These are phyloP conservation scores for Parastagonospora nodorum DNA, from an alignment of 2,329 filamentous ascomycete species.

Conservation along the genomic window DNA sequence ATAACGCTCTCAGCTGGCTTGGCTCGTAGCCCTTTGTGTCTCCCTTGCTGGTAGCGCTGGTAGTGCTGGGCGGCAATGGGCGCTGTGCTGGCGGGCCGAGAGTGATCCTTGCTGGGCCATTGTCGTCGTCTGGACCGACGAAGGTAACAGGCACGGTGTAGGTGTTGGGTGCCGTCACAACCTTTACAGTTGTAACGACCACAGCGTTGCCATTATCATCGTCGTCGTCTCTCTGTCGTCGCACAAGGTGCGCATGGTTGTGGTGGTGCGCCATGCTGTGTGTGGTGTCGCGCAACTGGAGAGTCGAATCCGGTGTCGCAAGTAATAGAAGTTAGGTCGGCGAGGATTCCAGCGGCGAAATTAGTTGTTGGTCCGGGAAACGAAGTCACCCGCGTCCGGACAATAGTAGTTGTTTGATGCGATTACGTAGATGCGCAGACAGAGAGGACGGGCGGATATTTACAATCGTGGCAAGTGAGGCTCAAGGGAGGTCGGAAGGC, in stretches of 20 bases:
- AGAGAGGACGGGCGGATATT: constrained; percentile 22
- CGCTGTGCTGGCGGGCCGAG: constrained; percentile 27
- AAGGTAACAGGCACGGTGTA: constrained; percentile 53
- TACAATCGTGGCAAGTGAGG: constrained; percentile 21
- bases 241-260: constrained; percentile 33
- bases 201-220: constrained; percentile 18
- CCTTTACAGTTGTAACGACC: constrained; percentile 53
- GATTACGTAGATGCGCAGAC: constrained; percentile 32
- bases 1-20: constrained; percentile 21
- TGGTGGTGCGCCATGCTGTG: constrained; percentile 31
- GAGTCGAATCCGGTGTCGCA: background rate
- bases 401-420: constrained; percentile 4
- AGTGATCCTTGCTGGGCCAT: constrained; percentile 10
- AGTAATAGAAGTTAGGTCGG: background rate
- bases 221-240: constrained; percentile 30
- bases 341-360: background rate
- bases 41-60: constrained; percentile 15
- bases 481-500: constrained; percentile 29
- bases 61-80: constrained; percentile 16
- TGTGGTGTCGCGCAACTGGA: constrained; percentile 1
- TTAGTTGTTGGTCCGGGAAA: constrained; percentile 2
- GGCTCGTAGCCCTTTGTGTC: constrained; percentile 14
- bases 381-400: constrained; percentile 15
- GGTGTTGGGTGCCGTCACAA: constrained; percentile 58
- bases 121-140: constrained; percentile 24